Evolutionary conservation across 257 asterid species (phyloP), one percentile per base, ranked within the genome.

Genomic region (Capsicum baccatum): DNA sequence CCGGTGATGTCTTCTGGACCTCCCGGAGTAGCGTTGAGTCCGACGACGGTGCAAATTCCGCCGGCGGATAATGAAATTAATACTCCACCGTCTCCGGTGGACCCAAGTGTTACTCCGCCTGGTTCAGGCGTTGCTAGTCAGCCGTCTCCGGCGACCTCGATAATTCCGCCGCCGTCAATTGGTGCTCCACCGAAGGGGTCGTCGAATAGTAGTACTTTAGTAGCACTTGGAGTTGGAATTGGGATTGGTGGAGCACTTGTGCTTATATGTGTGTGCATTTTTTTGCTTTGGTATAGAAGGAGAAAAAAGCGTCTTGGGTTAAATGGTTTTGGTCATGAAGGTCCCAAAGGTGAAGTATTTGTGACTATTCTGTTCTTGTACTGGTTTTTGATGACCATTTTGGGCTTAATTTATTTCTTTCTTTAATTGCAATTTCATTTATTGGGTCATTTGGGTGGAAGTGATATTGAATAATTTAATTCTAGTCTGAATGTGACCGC

Each of bases 161-260:
- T 79, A 3, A 88, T 92, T 8, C 91, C 93, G 33, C 88, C 91
- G 21, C 74, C 62, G 9, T 54, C 62, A 3, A 12, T 88, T 86
- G 4, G 89, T 55, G 60, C 83, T 58, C 85, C 88, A 4, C 69
- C 90, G 76, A n/a, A 84, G 56, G 84, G 55, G 15, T 9, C 93
- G 44, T 62, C 81, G 14, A 86, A 48, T 54, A 87, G 12, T 16
- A 81, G 88, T 68, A 88, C 95, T 6, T 83, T 93, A 85, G 60
- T 94, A 88, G 98, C 97, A 64, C 89, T 95, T 59, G 97, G 94
- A 52, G 93, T 89, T 47, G 99, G 99, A 85, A 92, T 94, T 84
- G 99, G 98, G 73, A 92, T 95, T 56, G 99, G 99, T 63, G 97
- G 96, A 44, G 81, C 90, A 57, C 48, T 93, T 76, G 94, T 93